phyloP scores from a whole-genome alignment of 345 rosid species.

The Triadica sebifera region DNA sequence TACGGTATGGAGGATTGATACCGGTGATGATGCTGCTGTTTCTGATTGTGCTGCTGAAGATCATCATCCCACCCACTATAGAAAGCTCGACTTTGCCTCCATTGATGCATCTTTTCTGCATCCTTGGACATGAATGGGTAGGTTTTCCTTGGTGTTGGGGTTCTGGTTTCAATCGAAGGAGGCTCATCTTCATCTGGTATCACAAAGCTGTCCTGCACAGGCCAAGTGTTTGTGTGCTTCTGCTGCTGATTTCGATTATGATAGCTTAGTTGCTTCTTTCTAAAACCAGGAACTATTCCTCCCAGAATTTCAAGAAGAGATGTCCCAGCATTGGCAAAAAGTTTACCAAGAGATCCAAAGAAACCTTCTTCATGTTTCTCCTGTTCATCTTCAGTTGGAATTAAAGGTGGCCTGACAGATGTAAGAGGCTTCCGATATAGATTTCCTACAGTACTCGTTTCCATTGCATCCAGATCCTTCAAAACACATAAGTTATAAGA shows the following conservation, averaged over 20 bases:
- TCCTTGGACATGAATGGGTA: constrained; percentile 96
- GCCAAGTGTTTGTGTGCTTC: constrained; percentile 55
- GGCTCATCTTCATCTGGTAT: constrained; percentile 82
- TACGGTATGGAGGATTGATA: constrained; percentile 67
- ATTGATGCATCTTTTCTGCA: constrained; percentile 79
- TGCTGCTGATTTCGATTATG: constrained; percentile 34
- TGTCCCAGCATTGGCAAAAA: constrained; percentile 50
- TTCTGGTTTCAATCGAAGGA: constrained; percentile 75
- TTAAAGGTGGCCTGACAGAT: constrained; percentile 68
- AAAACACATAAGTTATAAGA: constrained; percentile 14
- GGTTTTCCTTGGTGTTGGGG: constrained; percentile 80
- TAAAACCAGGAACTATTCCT: constrained; percentile 61
- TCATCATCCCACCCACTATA: constrained; percentile 72
- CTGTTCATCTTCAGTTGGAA: constrained; percentile 59
- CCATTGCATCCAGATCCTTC: constrained; percentile 48
- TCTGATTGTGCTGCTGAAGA: constrained; percentile 8
- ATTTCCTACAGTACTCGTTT: constrained; percentile 25
- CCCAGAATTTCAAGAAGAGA: constrained; percentile 59
- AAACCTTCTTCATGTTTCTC: constrained; percentile 81
- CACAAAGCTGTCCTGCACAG: constrained; percentile 63
- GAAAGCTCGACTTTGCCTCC: constrained; percentile 77
- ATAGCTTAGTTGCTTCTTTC: constrained; percentile 42
- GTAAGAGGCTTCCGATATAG: constrained; percentile 53
- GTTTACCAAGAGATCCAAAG: constrained; percentile 58
- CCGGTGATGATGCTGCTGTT: constrained; percentile 51